Percentiles rank a stretch among this genome's conserved stretches.
Conservation (phyloP, 441 rosid species). For the Brassica balearica region DNA sequence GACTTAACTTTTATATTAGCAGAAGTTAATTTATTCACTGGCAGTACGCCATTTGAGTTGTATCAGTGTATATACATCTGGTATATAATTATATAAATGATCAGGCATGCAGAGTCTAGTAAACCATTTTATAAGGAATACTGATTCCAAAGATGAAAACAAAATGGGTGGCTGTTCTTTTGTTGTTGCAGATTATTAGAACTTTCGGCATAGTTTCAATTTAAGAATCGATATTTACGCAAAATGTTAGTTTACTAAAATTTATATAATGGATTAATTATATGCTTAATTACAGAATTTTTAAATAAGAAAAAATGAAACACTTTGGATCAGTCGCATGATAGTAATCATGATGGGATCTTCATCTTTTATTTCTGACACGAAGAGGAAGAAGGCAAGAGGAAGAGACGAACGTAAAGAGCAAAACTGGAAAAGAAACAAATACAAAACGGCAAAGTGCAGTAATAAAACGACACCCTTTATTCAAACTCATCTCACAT, state of each 20-base stretch:
- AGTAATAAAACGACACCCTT: conserved; percentile 41
- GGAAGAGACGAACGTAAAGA: conserved; percentile 31
- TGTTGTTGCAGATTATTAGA: neutral
- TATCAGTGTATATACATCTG: neutral
- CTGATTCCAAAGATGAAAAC: no score
- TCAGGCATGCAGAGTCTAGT: neutral
- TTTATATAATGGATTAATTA: neutral
- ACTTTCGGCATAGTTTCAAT: neutral
- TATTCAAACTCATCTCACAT: conserved; percentile 33
- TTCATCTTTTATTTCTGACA: conserved; percentile 39
- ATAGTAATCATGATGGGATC: conserved; percentile 35
- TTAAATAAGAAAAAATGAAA: neutral
- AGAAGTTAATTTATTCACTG: neutral
- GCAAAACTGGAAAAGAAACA: conserved; percentile 27
- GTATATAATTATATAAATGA: neutral
- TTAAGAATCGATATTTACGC: neutral
- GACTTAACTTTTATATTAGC: neutral
- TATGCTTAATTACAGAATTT: neutral
- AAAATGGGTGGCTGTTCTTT: no score
- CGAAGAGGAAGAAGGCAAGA: conserved; percentile 37
- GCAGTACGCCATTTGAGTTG: neutral
- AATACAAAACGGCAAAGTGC: conserved; percentile 46
- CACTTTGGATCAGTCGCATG: conserved; percentile 9
- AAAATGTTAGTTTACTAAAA: neutral
- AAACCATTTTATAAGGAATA: neutral